Evolutionary conservation across 2,329 filamentous ascomycete genomes (phyloP), one percentile per base, ranked within the genome.

Genomic region (Pseudonectria buxi): DNA sequence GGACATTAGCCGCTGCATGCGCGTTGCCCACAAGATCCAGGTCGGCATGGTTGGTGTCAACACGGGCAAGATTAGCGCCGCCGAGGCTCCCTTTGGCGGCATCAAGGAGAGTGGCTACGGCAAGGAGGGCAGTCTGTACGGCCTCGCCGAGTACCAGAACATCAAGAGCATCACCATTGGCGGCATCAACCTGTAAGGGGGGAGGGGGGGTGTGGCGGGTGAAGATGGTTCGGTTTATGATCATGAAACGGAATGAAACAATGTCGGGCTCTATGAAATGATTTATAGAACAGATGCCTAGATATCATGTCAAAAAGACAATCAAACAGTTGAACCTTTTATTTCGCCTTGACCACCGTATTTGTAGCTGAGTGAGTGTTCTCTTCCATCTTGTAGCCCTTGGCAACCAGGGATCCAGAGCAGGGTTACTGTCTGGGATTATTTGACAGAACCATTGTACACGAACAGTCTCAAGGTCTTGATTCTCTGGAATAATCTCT

Each of bases 21-120:
- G 69, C n/a, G 62, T 74, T 3, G 64, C 67, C 7, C 65, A 71
- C 44, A 67, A 63, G 10, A 58, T 83, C 37, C 74, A 83, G 45
- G 74, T 80, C 3, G 79, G 79, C 13, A 83, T 83, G 79, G 71
- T 83, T 4, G 78, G 77, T 41, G 72, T 77, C 30, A 55, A 54
- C 44, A 58, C 56, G 3, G 57, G 55, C 28, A 56, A 56, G 39
- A 57, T 57, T 38, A 58, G 50, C 29, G 55, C 56, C 10, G 49
- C 57, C 9, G 57, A 61, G 46, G 49, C 56, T 26, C 58, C 57
- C 12, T 58, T 59, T 24, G 57, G 58, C 3, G 57, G 57, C 36
- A 43, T 61, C 37, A 61, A 61, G 50, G 58, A 60, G 52, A 59
- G 56, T 11, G 57, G 56, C 1, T 50, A 58, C 32, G 57, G 57